Evolutionary conservation across 805 yeast species (phyloP).

Genomic region (Dipodascopsis tothii): DNA sequence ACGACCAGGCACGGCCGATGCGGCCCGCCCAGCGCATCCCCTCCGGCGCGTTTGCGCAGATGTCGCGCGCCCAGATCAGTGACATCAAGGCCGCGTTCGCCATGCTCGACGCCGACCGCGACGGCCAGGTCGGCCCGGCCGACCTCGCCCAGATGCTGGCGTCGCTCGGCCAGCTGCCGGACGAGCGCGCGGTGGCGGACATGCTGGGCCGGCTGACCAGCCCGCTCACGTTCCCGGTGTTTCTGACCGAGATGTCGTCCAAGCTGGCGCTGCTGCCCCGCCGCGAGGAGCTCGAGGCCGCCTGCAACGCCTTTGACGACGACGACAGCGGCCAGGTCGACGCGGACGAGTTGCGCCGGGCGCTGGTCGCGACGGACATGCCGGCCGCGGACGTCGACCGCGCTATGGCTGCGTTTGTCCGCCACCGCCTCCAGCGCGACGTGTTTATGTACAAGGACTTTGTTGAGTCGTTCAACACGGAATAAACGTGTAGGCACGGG

Average conservation of each 20-base stretch:
- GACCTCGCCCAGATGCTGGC: conserved; percentile 45
- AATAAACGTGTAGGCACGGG: no score
- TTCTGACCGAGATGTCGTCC: conserved; percentile 53
- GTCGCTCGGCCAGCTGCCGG: conserved; percentile 43
- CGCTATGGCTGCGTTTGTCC: conserved; percentile 49
- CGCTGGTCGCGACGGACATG: conserved; percentile 42
- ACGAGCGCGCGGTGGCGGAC: conserved; percentile 37
- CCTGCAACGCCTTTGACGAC: conserved; percentile 48
- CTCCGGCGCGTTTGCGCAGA: conserved; percentile 20
- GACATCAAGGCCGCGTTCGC: conserved; percentile 69
- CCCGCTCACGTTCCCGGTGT: conserved; percentile 56
- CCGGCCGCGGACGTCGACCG: conserved; percentile 40
- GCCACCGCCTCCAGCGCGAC: conserved; percentile 49
- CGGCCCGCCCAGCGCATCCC: conserved; percentile 4
- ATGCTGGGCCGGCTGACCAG: conserved; percentile 44
- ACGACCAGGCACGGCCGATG: conserved; percentile 2
- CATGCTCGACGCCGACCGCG: conserved; percentile 73
- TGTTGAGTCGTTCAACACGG: conserved; percentile 34
- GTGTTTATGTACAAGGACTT: conserved; percentile 58
- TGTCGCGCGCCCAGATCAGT: conserved; percentile 56
- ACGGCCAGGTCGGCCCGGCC: conserved; percentile 39
- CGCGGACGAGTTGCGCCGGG: conserved; percentile 42
- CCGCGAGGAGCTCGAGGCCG: conserved; percentile 47
- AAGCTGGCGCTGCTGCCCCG: conserved; percentile 47
- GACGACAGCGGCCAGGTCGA: conserved; percentile 40